Evolutionary conservation across 2,329 filamentous ascomycete genomes (phyloP).

Genomic region (Penicillium glabrum): DNA sequence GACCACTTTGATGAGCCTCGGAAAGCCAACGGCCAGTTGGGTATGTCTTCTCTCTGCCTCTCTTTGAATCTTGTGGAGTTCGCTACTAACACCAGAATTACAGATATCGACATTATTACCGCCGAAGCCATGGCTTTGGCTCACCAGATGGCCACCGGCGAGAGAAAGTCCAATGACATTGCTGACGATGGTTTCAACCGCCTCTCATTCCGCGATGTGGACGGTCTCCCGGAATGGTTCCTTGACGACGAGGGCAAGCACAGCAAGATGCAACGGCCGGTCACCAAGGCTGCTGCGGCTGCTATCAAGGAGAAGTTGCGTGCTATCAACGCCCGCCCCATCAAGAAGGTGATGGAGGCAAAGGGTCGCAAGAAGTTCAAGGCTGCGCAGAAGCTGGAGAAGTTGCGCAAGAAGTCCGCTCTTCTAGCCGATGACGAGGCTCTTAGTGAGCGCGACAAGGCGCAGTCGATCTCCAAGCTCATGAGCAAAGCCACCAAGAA

Average conservation of each 20-base stretch:
- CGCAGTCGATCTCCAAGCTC: conserved; percentile 75
- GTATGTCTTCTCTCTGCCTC: conserved; percentile 32
- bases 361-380: conserved; percentile 97
- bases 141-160: conserved; percentile 82
- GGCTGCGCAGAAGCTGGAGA: conserved; percentile 85
- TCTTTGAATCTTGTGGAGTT: conserved; percentile 8
- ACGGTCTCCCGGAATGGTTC: conserved; percentile 97
- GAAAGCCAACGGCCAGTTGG: conserved; percentile 44
- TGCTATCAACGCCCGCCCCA: conserved; percentile 89
- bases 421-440: conserved; percentile 84
- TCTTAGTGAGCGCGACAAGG: conserved; percentile 95
- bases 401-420: conserved; percentile 95
- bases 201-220: conserved; percentile 82
- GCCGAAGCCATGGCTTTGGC: conserved; percentile 98
- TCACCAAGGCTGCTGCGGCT: conserved; percentile 81
- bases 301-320: conserved; percentile 95
- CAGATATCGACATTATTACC: conserved; percentile 98
- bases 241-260: conserved; percentile 86
- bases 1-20: conserved; percentile 39
- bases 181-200: conserved; percentile 94
- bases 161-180: conserved; percentile 75
- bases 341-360: conserved; percentile 98
- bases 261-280: conserved; percentile 82
- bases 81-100: conserved; percentile 22
- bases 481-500: conserved; percentile 80